phyloP scores from a whole-genome alignment of 2,329 filamentous ascomycete genomes.

The Aspergillus felis region DNA sequence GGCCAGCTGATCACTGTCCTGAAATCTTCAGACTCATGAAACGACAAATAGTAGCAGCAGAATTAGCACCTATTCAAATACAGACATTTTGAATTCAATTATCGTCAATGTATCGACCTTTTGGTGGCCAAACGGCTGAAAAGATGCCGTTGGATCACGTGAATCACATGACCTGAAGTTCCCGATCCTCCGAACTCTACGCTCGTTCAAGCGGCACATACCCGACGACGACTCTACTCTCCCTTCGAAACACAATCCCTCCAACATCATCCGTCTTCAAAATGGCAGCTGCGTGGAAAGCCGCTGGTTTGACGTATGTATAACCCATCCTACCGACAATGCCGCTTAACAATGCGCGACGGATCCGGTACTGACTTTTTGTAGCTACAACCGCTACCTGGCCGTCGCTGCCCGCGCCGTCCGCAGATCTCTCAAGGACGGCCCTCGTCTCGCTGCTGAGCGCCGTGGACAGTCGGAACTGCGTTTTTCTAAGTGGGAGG shows the following conservation, averaged over 20 bases:
- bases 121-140: neutral
- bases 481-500: slow-evolving; percentile 91
- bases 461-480: slow-evolving; percentile 85
- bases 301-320: slow-evolving; percentile 88
- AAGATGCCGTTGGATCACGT: neutral
- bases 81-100: neutral
- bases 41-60: neutral
- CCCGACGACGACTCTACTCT: slow-evolving; percentile 27
- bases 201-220: slow-evolving; percentile 28
- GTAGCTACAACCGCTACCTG: slow-evolving; percentile 99
- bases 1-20: neutral
- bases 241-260: slow-evolving; percentile 26
- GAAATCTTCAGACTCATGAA: neutral
- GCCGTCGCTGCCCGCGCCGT: slow-evolving; percentile 90
- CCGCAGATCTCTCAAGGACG: slow-evolving; percentile 95
- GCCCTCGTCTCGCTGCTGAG: slow-evolving; percentile 81
- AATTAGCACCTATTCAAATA: neutral
- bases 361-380: slow-evolving; percentile 23
- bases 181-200: slow-evolving; percentile 35
- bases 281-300: slow-evolving; percentile 99
- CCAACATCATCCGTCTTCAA: slow-evolving; percentile 45
- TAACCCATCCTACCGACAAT: slow-evolving; percentile 21
- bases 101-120: neutral
- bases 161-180: slow-evolving; percentile 21
- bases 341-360: slow-evolving; percentile 1